Base-by-base conservation (phyloP, 176 grass and related monocot genomes). In the Oryza coarctata region DNA sequence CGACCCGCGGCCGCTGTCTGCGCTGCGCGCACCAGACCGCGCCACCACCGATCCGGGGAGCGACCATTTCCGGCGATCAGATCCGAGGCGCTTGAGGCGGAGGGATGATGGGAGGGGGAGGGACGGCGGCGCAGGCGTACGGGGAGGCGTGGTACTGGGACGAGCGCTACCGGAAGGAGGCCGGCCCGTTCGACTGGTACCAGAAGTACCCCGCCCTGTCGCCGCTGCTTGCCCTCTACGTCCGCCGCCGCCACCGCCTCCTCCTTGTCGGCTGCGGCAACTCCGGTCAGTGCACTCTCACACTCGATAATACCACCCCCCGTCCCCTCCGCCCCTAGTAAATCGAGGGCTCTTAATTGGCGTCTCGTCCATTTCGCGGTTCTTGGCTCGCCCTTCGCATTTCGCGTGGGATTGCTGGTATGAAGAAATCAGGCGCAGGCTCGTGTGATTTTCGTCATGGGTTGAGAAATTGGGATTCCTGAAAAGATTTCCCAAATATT, bases 71-170 rank as follows among this genome's bases (percentile, higher is more conserved):
- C 68, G 43, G 64, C 27, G 55, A 18, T 34, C 78, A 89, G 88
- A 86, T 89, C 88, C 83, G 78, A 58, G 35, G 6, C 26, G 31
- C 25, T 10, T 9, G 50, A 14, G 3, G 47, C 0, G 13, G 26
- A 7, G 15, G 15, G 30, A 90, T 90, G 88, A 90, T 69, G 35
- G 84, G 88, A 12, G 75, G 68, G 35, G 63, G 50, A 28, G 68
- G n/a, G 14, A 64, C 78, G 31, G 70, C 84, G 26, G 70, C 86
- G 74, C 95, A 95, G 72, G 84, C 95, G 38, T 98, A 98, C 90
- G 95, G 95, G 34, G 92, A 98, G 87, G 84, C 90, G 32, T 91
- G 86, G 79, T 95, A 95, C 88, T 95, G 95, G 95, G 92, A 98
- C 67, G 88, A 94, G 81, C 86, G 95, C 0, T 98, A 98, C 92